phyloP scores from a whole-genome alignment of 2,329 filamentous ascomycete genomes.

The Alternaria dauci region DNA sequence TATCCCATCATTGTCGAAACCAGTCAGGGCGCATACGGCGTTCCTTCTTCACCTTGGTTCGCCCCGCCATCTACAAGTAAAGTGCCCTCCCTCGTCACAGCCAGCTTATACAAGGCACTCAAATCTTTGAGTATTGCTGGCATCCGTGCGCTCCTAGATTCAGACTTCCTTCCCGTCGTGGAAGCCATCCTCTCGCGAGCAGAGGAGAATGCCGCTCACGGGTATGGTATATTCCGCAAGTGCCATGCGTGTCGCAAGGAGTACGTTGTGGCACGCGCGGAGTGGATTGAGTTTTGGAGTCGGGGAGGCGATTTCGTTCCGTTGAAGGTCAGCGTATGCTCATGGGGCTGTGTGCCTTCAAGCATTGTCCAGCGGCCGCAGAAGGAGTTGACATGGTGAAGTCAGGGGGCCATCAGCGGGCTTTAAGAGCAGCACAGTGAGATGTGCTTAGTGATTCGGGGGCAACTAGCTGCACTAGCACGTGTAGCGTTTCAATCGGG shows the following conservation, averaged over 20 bases:
- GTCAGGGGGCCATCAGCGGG: not conserved
- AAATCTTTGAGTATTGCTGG: not conserved
- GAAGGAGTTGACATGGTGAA: slow-evolving; percentile 14
- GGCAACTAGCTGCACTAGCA: not conserved
- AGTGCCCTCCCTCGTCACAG: slow-evolving; percentile 27
- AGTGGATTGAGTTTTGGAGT: slow-evolving; percentile 47
- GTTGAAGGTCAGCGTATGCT: slow-evolving; percentile 40
- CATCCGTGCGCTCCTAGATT: not conserved
- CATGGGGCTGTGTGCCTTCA: slow-evolving; percentile 43
- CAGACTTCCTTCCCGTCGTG: slow-evolving; percentile 5
- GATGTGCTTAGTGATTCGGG: not conserved
- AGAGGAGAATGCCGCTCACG: slow-evolving; percentile 17
- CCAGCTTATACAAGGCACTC: slow-evolving; percentile 25
- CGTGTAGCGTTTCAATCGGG: too few species aligned
- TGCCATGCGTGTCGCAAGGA: slow-evolving; percentile 40
- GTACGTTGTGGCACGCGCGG: slow-evolving; percentile 40
- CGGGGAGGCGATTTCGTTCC: slow-evolving; percentile 23
- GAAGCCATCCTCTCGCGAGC: slow-evolving; percentile 27
- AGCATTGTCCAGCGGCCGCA: slow-evolving; percentile 24
- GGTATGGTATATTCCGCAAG: slow-evolving; percentile 30
- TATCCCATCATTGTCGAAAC: slow-evolving; percentile 32
- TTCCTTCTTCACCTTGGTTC: slow-evolving; percentile 27
- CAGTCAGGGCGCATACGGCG: slow-evolving; percentile 24
- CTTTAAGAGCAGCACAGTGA: not conserved
- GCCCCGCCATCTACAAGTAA: slow-evolving; percentile 18